These are phyloP conservation scores for Melampsora occidentalis DNA, from an alignment of 1,284 basidiomycete genomes.

Conservation along the genomic window DNA sequence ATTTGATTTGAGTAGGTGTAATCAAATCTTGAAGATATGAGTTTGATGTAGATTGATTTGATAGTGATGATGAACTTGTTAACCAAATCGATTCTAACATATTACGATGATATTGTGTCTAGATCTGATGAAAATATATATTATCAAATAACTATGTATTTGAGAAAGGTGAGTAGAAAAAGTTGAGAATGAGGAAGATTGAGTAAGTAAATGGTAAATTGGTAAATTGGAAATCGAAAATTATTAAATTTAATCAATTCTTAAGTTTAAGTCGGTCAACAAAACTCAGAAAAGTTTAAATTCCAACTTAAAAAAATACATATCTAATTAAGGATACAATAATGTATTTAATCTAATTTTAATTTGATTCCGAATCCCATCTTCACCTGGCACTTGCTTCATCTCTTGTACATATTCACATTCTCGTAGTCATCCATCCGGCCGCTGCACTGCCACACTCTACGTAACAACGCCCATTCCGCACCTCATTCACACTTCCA, in stretches of 20 bases:
- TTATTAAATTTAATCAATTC: neutral
- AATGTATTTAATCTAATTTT: too few species aligned
- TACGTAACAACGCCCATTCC: too few species aligned
- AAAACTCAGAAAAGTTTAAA: neutral
- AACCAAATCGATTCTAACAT: slow-evolving; percentile 7
- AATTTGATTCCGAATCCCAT: too few species aligned
- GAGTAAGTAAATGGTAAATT: neutral
- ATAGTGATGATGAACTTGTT: neutral
- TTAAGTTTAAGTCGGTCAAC: neutral
- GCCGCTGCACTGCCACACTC: too few species aligned
- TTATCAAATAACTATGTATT: neutral
- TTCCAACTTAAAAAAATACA: neutral
- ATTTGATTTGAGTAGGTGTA: slow-evolving; percentile 3
- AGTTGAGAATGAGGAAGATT: neutral
- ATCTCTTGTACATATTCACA: too few species aligned
- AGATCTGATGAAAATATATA: too few species aligned
- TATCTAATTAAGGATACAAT: too few species aligned
- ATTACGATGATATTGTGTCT: neutral
- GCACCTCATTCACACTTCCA: too few species aligned
- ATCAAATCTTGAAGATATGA: neutral
- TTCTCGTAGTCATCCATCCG: too few species aligned
- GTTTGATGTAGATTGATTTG: too few species aligned
- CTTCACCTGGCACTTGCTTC: too few species aligned
- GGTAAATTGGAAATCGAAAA: neutral
- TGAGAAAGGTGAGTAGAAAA: neutral